phyloP scores from a whole-genome alignment of 768 basidiomycete genomes.

The Lactarius quietus region DNA sequence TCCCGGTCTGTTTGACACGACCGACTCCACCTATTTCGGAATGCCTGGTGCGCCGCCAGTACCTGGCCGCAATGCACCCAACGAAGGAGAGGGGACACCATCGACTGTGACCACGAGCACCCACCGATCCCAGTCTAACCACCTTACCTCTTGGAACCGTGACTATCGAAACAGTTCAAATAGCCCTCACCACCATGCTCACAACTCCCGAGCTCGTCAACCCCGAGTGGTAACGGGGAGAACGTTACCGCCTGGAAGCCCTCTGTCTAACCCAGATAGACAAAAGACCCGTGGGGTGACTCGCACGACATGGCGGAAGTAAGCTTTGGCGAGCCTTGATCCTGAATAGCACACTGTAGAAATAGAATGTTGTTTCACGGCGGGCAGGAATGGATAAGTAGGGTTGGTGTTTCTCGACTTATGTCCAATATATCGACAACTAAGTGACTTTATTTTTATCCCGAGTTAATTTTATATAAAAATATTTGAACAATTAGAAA shows the following conservation, averaged over 20 bases:
- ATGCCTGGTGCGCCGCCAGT: neutral
- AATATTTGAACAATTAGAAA: no score
- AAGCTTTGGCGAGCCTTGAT: neutral
- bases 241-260: neutral
- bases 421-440: no score
- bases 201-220: neutral
- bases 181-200: no score
- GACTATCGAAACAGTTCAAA: neutral
- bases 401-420: no score
- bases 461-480: no score
- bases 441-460: no score
- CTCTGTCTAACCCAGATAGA: neutral
- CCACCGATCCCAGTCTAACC: conserved; percentile 1
- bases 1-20: neutral
- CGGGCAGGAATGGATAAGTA: no score
- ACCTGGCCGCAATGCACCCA: neutral
- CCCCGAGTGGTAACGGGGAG: neutral
- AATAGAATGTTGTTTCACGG: no score
- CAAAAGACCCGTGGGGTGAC: neutral
- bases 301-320: neutral
- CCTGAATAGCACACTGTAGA: no score
- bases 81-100: neutral
- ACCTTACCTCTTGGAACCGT: conserved; percentile 1
- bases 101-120: neutral
- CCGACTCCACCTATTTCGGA: neutral